phyloP scores from a whole-genome alignment of 495 filamentous ascomycete species.

The Aspergillus homomorphus region DNA sequence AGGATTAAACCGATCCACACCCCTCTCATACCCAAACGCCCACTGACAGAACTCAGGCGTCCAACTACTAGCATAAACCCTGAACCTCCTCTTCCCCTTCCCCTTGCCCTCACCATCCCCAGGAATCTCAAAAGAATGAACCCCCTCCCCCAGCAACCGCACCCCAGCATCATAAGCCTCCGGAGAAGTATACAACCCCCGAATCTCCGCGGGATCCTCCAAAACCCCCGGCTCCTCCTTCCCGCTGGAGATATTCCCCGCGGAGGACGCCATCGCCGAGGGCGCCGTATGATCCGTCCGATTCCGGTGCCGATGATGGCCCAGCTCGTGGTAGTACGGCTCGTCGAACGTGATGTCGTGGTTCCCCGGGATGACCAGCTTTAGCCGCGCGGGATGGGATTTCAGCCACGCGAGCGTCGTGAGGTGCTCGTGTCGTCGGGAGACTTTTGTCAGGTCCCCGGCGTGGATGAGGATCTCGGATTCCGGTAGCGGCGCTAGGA shows the following conservation, averaged over 20 bases:
- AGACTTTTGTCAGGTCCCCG: constrained; percentile 68
- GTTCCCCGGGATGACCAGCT: constrained; percentile 78
- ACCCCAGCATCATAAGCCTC: constrained; percentile 52
- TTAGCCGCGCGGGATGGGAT: constrained; percentile 60
- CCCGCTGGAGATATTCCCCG: background rate
- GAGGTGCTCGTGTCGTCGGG: constrained; percentile 53
- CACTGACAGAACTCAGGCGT: constrained; percentile 57
- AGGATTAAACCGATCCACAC: constrained; percentile 54
- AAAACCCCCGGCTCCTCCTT: constrained; percentile 14
- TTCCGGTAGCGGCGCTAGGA: constrained; percentile 48
- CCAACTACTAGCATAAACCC: constrained; percentile 68
- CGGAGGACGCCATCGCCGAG: constrained; percentile 2
- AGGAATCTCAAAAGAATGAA: constrained; percentile 47
- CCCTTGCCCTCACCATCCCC: no score
- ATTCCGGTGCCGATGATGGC: constrained; percentile 32
- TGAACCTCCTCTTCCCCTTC: constrained; percentile 55
- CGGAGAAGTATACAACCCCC: constrained; percentile 47
- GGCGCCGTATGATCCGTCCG: constrained; percentile 17
- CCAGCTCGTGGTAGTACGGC: constrained; percentile 40
- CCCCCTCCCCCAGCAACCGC: constrained; percentile 65
- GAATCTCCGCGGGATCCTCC: constrained; percentile 27
- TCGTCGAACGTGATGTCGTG: constrained; percentile 73
- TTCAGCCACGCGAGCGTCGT: constrained; percentile 52
- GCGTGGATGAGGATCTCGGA: constrained; percentile 69
- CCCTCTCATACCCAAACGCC: constrained; percentile 60